These are phyloP conservation scores for Ustilago lituana DNA, from an alignment of 1,284 basidiomycete species.

Conservation along the genomic window DNA sequence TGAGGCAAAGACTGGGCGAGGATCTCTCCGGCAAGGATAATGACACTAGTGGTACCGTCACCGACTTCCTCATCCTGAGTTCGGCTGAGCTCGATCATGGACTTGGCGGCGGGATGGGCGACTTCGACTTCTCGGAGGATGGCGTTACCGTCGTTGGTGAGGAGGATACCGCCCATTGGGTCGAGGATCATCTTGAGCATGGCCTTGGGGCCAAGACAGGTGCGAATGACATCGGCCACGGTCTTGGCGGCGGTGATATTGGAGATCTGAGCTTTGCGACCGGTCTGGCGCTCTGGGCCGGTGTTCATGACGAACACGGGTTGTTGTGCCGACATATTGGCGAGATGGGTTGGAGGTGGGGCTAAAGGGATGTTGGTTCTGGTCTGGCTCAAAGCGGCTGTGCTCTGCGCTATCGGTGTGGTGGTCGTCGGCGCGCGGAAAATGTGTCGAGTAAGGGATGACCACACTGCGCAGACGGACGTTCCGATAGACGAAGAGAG, in stretches of 20 bases:
- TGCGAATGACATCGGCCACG: slow-evolving; percentile 97
- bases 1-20: slow-evolving; percentile 92
- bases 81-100: slow-evolving; percentile 97
- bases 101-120: slow-evolving; percentile 96
- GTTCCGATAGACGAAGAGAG: slow-evolving; percentile 2
- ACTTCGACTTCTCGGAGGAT: slow-evolving; percentile 98
- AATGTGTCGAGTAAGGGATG: too few species aligned
- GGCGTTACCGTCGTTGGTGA: slow-evolving; percentile 97
- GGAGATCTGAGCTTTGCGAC: slow-evolving; percentile 93
- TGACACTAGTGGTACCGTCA: slow-evolving; percentile 96
- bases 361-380: too few species aligned
- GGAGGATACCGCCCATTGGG: slow-evolving; percentile 66
- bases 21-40: slow-evolving; percentile 98
- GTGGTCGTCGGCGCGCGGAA: too few species aligned
- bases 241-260: slow-evolving; percentile 99
- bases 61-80: slow-evolving; percentile 99
- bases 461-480: slow-evolving; percentile 4
- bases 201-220: slow-evolving; percentile 94
- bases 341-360: background rate
- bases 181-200: slow-evolving; percentile 99
- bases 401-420: too few species aligned
- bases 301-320: slow-evolving; percentile 72
- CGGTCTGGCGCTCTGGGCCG: slow-evolving; percentile 89
- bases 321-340: slow-evolving; percentile 64
- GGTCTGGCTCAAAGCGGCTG: too few species aligned